phyloP scores from a whole-genome alignment of 768 basidiomycete species.

The Trametes coccinea region DNA sequence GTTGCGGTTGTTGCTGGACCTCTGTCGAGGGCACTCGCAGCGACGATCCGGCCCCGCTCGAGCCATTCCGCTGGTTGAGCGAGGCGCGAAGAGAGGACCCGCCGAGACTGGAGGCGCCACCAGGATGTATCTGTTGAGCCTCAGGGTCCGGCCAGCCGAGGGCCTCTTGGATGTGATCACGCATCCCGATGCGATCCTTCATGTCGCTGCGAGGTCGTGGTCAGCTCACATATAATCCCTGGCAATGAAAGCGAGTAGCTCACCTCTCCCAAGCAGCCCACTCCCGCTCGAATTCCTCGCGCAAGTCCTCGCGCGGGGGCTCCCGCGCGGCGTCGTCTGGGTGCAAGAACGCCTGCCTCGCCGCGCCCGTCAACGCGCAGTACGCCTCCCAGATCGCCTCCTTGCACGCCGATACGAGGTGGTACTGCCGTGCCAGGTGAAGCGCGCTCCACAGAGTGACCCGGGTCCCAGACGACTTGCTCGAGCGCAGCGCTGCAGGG shows the following conservation, averaged over 20 bases:
- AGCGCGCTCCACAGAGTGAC: constrained; percentile 54
- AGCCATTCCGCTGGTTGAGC: neutral
- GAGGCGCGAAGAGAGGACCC: neutral
- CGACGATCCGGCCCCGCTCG: neutral
- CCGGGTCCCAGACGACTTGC: constrained; percentile 26
- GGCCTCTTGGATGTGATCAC: constrained; percentile 46
- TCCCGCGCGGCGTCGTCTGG: constrained; percentile 17
- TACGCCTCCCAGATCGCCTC: constrained; percentile 72
- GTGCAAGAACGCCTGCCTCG: constrained; percentile 15
- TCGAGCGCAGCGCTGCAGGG: constrained; percentile 9
- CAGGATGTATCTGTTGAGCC: neutral
- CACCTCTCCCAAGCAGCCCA: constrained; percentile 76
- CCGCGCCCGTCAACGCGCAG: constrained; percentile 41
- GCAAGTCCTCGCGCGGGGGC: constrained; percentile 23
- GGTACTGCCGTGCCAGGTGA: constrained; percentile 64
- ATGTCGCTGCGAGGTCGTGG: constrained; percentile 55
- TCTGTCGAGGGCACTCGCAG: neutral
- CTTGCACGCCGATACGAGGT: constrained; percentile 61
- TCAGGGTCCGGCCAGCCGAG: constrained; percentile 53
- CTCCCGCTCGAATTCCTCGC: constrained; percentile 63
- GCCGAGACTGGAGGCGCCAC: neutral
- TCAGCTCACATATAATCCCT: constrained; percentile 5
- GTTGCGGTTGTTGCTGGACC: neutral
- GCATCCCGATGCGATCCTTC: constrained; percentile 68
- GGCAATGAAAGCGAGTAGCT: constrained; percentile 27